These are phyloP conservation scores for Trichoderma brevicompactum DNA, from an alignment of 2,329 filamentous ascomycete species.

Conservation along the genomic window DNA sequence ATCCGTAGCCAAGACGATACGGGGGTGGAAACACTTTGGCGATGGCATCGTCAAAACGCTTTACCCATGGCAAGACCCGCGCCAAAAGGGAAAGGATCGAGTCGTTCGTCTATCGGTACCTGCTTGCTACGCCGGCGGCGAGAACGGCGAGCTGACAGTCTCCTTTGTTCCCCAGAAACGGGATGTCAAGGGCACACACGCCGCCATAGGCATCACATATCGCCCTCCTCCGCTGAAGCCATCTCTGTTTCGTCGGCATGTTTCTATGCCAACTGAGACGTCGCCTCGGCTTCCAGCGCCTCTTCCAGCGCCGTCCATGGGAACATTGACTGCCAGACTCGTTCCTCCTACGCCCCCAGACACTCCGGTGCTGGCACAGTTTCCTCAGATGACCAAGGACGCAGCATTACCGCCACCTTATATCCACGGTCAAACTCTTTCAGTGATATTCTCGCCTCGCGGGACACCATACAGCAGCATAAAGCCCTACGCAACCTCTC, in stretches of 20 bases:
- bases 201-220: slow-evolving; percentile 74
- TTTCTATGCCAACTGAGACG: slow-evolving; percentile 7
- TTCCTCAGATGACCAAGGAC: slow-evolving; percentile 43
- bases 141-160: slow-evolving; percentile 71
- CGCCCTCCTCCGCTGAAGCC: slow-evolving; percentile 53
- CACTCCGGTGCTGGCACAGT: slow-evolving; percentile 36
- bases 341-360: slow-evolving; percentile 41
- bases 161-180: slow-evolving; percentile 65
- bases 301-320: slow-evolving; percentile 13
- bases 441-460: slow-evolving; percentile 68
- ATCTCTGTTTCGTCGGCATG: slow-evolving; percentile 30
- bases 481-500: slow-evolving; percentile 58
- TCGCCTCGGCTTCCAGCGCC: slow-evolving; percentile 27
- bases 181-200: slow-evolving; percentile 65
- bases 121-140: slow-evolving; percentile 54
- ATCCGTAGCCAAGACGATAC: slow-evolving; percentile 66
- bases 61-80: slow-evolving; percentile 52
- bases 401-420: slow-evolving; percentile 42
- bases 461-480: slow-evolving; percentile 61
- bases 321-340: slow-evolving; percentile 13
- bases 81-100: slow-evolving; percentile 40
- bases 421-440: slow-evolving; percentile 53
- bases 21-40: slow-evolving; percentile 70
- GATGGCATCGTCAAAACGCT: slow-evolving; percentile 51
- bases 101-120: slow-evolving; percentile 57